Conservation (phyloP, 306 rosid species). For the Citrullus colocynthis region DNA sequence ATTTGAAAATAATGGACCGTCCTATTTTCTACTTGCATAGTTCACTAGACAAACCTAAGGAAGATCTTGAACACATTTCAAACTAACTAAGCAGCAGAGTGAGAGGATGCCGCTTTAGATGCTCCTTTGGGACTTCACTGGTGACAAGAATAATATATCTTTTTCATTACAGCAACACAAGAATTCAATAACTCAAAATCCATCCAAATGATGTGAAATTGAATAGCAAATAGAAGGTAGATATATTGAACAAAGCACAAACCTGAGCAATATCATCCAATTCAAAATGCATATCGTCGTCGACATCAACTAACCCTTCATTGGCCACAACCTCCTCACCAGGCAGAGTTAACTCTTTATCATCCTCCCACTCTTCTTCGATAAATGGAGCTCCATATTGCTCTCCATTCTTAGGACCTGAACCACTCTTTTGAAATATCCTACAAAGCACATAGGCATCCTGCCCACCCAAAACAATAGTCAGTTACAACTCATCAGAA, state of each 20-base stretch:
- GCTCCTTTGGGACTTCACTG: not conserved
- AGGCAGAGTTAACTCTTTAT: slow-evolving; percentile 22
- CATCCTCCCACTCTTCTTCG: slow-evolving; percentile 81
- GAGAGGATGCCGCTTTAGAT: not conserved
- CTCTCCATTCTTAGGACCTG: slow-evolving; percentile 94
- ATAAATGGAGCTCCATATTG: slow-evolving; percentile 79
- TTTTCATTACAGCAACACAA: not conserved
- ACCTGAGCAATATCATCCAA: slow-evolving; percentile 47
- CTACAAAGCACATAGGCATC: slow-evolving; percentile 79
- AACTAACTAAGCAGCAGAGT: not conserved
- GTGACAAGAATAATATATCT: not conserved
- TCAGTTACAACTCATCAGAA: not conserved
- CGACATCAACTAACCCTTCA: slow-evolving; percentile 5
- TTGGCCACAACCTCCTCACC: slow-evolving; percentile 12
- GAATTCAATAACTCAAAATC: not conserved
- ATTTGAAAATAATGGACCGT: not conserved
- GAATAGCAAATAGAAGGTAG: not conserved
- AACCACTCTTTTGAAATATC: slow-evolving; percentile 90
- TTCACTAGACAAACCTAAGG: not conserved
- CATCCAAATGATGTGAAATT: not conserved
- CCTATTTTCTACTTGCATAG: not conserved
- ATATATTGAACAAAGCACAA: slow-evolving; percentile 5
- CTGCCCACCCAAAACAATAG: slow-evolving; percentile 25
- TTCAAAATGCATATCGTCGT: slow-evolving; percentile 21
- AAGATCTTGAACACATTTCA: not conserved